A percentile compares a stretch with the other conserved stretches of the same genome.
Evolutionary conservation across 2,329 filamentous ascomycete genomes (phyloP).

Genomic region (Microsporum canis): DNA sequence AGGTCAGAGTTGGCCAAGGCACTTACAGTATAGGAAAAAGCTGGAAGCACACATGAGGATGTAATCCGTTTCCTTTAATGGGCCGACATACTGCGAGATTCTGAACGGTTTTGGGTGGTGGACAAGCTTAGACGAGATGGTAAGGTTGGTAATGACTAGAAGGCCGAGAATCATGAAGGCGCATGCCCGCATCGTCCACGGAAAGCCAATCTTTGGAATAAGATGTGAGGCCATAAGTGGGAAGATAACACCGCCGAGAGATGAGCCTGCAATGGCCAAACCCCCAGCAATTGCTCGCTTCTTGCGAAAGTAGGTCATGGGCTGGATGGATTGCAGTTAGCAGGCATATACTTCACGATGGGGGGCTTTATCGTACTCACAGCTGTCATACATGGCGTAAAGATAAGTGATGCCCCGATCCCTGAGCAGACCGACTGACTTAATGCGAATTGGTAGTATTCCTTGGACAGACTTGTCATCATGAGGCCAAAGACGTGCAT

Average conservation of each 20-base stretch:
- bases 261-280: conserved; percentile 48
- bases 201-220: conserved; percentile 38
- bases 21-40: no score
- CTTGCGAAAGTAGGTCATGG: conserved; percentile 30
- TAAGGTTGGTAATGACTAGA: conserved; percentile 42
- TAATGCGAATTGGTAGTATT: no score
- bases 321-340: no score
- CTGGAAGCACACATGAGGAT: no score
- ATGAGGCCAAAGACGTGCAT: conserved; percentile 36
- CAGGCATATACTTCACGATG: no score
- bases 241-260: conserved; percentile 45
- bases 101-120: no score
- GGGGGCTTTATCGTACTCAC: conserved; percentile 29
- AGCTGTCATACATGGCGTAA: conserved; percentile 32
- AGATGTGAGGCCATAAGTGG: conserved; percentile 40
- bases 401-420: conserved; percentile 40
- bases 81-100: no score
- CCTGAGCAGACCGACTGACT: conserved; percentile 38
- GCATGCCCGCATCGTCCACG: conserved; percentile 46
- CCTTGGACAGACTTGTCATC: no score
- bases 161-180: conserved; percentile 53
- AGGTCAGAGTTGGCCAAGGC: no score
- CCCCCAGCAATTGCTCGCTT: conserved; percentile 48
- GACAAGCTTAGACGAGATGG: conserved; percentile 14
- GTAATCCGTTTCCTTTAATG: no score